Percentiles rank a stretch among this genome's conserved stretches.
Conservation (phyloP, 768 basidiomycete genomes). For the Gloeopeniophorella convolvens region DNA sequence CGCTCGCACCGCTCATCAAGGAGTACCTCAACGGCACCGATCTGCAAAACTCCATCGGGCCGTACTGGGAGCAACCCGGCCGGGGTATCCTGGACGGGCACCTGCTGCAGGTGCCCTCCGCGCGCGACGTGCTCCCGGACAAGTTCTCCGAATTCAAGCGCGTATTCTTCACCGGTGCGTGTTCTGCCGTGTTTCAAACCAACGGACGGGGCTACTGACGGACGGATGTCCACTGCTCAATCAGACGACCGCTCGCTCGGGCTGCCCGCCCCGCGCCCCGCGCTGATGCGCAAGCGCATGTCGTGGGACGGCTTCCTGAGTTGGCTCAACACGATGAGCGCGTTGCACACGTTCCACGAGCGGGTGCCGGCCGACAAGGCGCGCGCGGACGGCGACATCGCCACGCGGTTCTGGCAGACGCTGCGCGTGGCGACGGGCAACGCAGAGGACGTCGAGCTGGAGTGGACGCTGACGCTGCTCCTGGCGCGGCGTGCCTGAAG, state of each 20-base stretch:
- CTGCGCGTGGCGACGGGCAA: conserved; percentile 35
- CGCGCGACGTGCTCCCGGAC: conserved; percentile 31
- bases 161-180: conserved; percentile 52
- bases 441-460: conserved; percentile 31
- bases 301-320: conserved; percentile 59
- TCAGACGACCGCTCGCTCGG: conserved; percentile 39
- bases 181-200: no score
- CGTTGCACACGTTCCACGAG: conserved; percentile 63
- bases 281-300: conserved; percentile 53
- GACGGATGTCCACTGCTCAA: not conserved
- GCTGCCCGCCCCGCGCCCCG: conserved; percentile 34
- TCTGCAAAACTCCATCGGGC: conserved; percentile 49
- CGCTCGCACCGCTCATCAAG: conserved; percentile 51
- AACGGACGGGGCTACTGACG: not conserved
- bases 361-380: conserved; percentile 48
- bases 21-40: conserved; percentile 58
- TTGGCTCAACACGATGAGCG: conserved; percentile 67
- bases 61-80: conserved; percentile 78
- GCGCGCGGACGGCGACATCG: conserved; percentile 52
- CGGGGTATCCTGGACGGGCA: conserved; percentile 67
- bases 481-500: not conserved
- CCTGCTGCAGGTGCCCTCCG: conserved; percentile 59
- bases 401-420: conserved; percentile 54
- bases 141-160: conserved; percentile 41
- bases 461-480: conserved; percentile 35